phyloP scores from a whole-genome alignment of 768 basidiomycete species.

The Auricularia sp. region DNA sequence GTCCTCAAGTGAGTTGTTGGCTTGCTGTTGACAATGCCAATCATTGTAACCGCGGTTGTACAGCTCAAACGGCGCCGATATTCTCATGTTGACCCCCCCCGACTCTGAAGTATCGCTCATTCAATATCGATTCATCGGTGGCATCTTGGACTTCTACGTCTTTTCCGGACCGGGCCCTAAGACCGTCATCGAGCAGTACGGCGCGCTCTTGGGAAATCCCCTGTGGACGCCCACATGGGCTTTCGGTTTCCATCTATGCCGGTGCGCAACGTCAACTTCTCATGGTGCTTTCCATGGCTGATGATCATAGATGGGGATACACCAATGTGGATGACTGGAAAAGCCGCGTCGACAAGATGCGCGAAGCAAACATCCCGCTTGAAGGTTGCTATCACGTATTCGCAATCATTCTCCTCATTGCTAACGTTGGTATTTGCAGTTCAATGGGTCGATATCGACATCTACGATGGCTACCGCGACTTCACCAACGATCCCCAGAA shows the following conservation, averaged over 20 bases:
- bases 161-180: slow-evolving; percentile 14
- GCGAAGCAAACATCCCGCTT: slow-evolving; percentile 59
- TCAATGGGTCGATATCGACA: slow-evolving; percentile 10
- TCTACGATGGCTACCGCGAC: slow-evolving; percentile 12
- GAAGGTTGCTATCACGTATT: slow-evolving; percentile 37
- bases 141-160: slow-evolving; percentile 25
- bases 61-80: slow-evolving; percentile 1
- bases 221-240: slow-evolving; percentile 18
- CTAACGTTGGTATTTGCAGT: neutral
- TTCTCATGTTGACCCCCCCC: neutral
- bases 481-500: slow-evolving; percentile 19
- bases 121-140: slow-evolving; percentile 23
- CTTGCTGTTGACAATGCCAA: too few species aligned
- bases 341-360: slow-evolving; percentile 46
- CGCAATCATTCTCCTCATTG: too few species aligned
- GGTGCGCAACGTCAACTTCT: slow-evolving; percentile 18
- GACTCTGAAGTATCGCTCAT: slow-evolving; percentile 4
- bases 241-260: slow-evolving; percentile 19
- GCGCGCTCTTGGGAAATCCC: slow-evolving; percentile 16
- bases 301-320: slow-evolving; percentile 37
- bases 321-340: slow-evolving; percentile 43
- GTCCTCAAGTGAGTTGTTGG: slow-evolving; percentile 12
- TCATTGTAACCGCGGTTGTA: neutral
- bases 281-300: slow-evolving; percentile 8
- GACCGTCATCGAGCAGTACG: slow-evolving; percentile 18